These are phyloP conservation scores for Termitomyces sp. DNA, from an alignment of 768 basidiomycete species.

Conservation along the genomic window DNA sequence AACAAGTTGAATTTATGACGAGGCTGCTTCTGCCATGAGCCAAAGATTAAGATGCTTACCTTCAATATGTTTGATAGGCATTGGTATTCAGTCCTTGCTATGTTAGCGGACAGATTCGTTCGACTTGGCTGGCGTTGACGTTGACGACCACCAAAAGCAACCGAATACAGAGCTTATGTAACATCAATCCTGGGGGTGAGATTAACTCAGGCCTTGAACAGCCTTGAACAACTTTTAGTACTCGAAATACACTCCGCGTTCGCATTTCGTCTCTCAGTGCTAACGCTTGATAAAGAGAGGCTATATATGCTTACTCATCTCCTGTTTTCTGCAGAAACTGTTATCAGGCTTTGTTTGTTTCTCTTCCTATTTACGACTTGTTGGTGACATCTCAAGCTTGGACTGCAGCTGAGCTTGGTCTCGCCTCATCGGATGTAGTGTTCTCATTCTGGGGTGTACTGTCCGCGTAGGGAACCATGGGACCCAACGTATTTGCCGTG, in stretches of 20 bases:
- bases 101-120: conserved; percentile 21
- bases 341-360: not conserved
- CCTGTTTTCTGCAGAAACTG: not conserved
- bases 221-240: no score
- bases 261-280: not conserved
- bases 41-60: conserved; percentile 38
- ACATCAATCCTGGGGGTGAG: conserved; percentile 3
- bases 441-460: not conserved
- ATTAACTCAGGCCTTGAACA: no score
- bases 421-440: not conserved
- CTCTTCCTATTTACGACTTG: not conserved
- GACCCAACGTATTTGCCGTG: not conserved
- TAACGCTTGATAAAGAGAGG: not conserved
- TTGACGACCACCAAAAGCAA: conserved; percentile 18
- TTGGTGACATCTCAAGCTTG: not conserved
- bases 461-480: not conserved
- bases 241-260: not conserved
- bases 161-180: conserved; percentile 14
- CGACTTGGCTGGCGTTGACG: conserved; percentile 28
- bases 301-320: not conserved
- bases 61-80: conserved; percentile 84
- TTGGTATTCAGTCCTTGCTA: conserved; percentile 25
- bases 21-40: not conserved
- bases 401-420: not conserved
- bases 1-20: not conserved